A percentile compares a stretch with the other conserved stretches of the same genome.
These are phyloP conservation scores for Pisolithus microcarpus DNA, from an alignment of 768 basidiomycete genomes.

Conservation along the genomic window DNA sequence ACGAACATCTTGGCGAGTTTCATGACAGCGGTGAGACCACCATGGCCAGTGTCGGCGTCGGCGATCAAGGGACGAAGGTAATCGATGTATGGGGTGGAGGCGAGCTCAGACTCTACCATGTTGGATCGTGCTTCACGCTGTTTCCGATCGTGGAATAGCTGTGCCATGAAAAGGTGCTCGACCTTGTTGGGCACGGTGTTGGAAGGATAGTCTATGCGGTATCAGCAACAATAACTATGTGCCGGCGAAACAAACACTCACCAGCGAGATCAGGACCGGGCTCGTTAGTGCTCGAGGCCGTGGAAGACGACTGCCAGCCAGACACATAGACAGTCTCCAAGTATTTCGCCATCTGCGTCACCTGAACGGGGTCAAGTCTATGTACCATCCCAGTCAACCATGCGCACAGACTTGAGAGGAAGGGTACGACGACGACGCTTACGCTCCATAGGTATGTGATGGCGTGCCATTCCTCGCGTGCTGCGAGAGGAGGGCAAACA, in stretches of 20 bases:
- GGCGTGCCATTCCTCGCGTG: slow-evolving; percentile 75
- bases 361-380: slow-evolving; percentile 94
- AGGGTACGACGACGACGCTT: slow-evolving; percentile 34
- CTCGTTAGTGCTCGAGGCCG: slow-evolving; percentile 89
- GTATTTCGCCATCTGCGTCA: slow-evolving; percentile 98
- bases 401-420: background rate
- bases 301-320: slow-evolving; percentile 92
- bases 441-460: slow-evolving; percentile 98
- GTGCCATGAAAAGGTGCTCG: slow-evolving; percentile 95
- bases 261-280: slow-evolving; percentile 98
- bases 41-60: slow-evolving; percentile 97
- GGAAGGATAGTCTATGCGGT: slow-evolving; percentile 78
- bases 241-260: slow-evolving; percentile 25
- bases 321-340: slow-evolving; percentile 99
- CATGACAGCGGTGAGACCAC: slow-evolving; percentile 97
- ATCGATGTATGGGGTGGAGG: slow-evolving; percentile 66
- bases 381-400: slow-evolving; percentile 1
- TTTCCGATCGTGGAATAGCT: slow-evolving; percentile 98
- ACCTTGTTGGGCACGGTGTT: slow-evolving; percentile 99
- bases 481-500: slow-evolving; percentile 65
- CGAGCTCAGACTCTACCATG: slow-evolving; percentile 64
- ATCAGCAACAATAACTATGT: background rate
- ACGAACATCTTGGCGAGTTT: slow-evolving; percentile 99
- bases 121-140: slow-evolving; percentile 75
- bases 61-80: slow-evolving; percentile 93